Evolutionary conservation across 768 basidiomycete genomes (phyloP).

Genomic region (Russula sp.): DNA sequence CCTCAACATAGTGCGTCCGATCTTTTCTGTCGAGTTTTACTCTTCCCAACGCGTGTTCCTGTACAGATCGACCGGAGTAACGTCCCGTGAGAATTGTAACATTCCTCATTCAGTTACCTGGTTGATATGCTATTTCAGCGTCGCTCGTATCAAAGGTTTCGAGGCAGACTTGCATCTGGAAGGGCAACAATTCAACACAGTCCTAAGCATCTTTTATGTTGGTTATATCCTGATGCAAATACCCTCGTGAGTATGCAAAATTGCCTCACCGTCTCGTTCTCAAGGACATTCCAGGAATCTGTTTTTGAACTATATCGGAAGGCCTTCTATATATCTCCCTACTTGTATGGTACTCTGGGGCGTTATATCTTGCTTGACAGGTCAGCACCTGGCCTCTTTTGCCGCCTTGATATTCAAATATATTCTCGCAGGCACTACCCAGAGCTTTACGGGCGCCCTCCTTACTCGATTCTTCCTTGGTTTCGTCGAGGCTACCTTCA

Average conservation of each 20-base stretch:
- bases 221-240: conserved; percentile 79
- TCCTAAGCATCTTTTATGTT: conserved; percentile 62
- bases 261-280: neutral
- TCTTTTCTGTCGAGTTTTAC: neutral
- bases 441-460: conserved; percentile 51
- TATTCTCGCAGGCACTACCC: conserved; percentile 17
- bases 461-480: conserved; percentile 73
- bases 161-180: conserved; percentile 59
- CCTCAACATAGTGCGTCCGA: conserved; percentile 39
- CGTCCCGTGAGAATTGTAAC: conserved; percentile 41
- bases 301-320: conserved; percentile 59
- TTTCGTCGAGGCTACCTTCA: conserved; percentile 53
- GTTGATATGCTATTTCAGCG: conserved; percentile 35
- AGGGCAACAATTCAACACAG: conserved; percentile 57
- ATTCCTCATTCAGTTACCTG: neutral
- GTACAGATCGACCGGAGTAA: conserved; percentile 66
- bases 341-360: conserved; percentile 71
- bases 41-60: neutral
- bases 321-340: conserved; percentile 64
- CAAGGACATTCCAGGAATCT: conserved; percentile 47
- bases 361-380: conserved; percentile 39
- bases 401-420: neutral
- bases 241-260: conserved; percentile 48
- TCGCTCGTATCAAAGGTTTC: conserved; percentile 66
- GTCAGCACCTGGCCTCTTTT: conserved; percentile 30